Conservation (phyloP, 2,329 filamentous ascomycete species). For the Colletotrichum lupini region DNA sequence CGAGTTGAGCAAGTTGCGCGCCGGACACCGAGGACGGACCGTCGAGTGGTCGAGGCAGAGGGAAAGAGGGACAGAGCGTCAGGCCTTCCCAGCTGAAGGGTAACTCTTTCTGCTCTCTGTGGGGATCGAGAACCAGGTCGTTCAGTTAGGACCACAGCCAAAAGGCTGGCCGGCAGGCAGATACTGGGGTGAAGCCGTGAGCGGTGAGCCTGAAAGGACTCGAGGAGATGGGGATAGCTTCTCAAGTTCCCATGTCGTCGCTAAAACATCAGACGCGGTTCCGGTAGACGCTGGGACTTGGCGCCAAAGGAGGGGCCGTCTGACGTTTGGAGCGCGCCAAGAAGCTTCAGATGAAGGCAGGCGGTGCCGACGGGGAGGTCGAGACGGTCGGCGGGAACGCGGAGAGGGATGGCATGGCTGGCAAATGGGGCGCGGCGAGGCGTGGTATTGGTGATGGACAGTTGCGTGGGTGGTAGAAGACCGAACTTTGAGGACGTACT, state of each 20-base stretch:
- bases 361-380: constrained; percentile 21
- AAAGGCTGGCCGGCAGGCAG: neutral
- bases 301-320: constrained; percentile 13
- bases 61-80: neutral
- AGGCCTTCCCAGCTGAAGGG: neutral
- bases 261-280: constrained; percentile 16
- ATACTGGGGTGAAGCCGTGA: neutral
- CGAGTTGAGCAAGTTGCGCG: constrained; percentile 9
- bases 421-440: constrained; percentile 1
- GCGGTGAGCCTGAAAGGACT: too few relatives aligned
- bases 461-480: neutral
- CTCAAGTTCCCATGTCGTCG: neutral
- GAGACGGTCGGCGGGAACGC: constrained; percentile 2
- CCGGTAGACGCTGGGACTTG: constrained; percentile 21
- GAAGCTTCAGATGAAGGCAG: constrained; percentile 14
- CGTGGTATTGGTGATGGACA: neutral
- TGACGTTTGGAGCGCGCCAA: constrained; percentile 26
- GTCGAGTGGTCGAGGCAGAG: neutral
- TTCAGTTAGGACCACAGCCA: neutral
- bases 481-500: neutral
- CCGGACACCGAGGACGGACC: neutral
- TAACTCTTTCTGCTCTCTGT: neutral
- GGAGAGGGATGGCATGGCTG: neutral
- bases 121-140: neutral
- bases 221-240: neutral